These are phyloP conservation scores for Amoebophrya sp. DNA, from an alignment of 169 alveolate genomes.

Conservation along the genomic window DNA sequence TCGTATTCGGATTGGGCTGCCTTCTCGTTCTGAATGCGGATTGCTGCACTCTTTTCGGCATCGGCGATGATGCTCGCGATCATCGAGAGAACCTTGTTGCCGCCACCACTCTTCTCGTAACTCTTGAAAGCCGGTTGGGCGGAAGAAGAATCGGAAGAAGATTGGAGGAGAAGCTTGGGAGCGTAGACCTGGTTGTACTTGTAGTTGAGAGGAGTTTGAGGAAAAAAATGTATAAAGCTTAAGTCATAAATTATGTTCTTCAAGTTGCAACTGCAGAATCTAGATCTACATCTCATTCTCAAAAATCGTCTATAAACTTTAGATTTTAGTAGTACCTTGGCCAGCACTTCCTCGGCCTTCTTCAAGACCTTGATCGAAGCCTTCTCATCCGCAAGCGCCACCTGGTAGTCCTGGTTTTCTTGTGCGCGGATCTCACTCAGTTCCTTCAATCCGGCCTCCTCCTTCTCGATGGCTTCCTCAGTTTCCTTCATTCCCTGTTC, in stretches of 20 bases:
- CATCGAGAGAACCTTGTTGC: not conserved
- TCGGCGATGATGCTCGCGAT: constrained; percentile 20
- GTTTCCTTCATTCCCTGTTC: not conserved
- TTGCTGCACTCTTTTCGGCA: not conserved
- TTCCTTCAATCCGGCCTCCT: not conserved
- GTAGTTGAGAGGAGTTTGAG: too few relatives aligned
- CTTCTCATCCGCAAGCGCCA: not conserved
- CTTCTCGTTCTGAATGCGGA: not conserved
- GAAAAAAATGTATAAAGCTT: too few relatives aligned
- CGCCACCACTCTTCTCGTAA: not conserved
- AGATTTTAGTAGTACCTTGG: too few relatives aligned
- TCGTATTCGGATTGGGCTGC: not conserved
- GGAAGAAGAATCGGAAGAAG: not conserved
- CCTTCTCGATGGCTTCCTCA: not conserved
- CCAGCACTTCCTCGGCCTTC: constrained; percentile 19
- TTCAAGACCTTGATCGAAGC: constrained; percentile 18
- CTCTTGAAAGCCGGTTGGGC: not conserved
- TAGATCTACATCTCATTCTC: too few relatives aligned
- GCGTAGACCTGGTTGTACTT: constrained; percentile 1
- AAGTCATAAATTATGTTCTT: too few relatives aligned
- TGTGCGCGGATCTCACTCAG: not conserved
- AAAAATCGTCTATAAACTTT: too few relatives aligned
- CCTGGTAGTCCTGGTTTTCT: not conserved
- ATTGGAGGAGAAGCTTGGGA: not conserved
- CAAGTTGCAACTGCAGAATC: too few relatives aligned